Evolutionary conservation across 768 basidiomycete genomes (phyloP).

Genomic region (Podaxis sp.): DNA sequence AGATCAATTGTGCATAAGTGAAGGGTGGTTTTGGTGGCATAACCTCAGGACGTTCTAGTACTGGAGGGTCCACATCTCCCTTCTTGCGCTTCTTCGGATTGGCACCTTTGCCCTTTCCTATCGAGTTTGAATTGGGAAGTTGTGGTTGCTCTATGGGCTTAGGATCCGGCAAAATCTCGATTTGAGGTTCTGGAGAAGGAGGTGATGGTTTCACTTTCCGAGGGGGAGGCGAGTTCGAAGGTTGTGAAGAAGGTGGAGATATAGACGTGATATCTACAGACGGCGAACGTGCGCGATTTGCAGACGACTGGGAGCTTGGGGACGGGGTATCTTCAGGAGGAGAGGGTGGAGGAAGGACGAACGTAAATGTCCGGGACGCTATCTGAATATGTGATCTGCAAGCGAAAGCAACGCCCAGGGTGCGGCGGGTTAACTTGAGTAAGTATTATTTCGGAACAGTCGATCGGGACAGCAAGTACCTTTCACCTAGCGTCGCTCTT

Average conservation of each 20-base stretch:
- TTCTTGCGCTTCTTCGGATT: conserved; percentile 77
- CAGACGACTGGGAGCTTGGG: conserved; percentile 72
- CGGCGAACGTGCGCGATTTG: conserved; percentile 68
- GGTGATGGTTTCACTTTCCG: conserved; percentile 45
- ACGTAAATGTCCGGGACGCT: conserved; percentile 94
- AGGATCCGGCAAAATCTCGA: conserved; percentile 38
- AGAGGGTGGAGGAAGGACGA: conserved; percentile 88
- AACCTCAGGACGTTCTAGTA: conserved; percentile 60
- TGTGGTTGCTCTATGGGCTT: conserved; percentile 39
- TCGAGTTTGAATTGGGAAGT: conserved; percentile 63
- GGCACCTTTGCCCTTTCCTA: conserved; percentile 45
- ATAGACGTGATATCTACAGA: conserved; percentile 82
- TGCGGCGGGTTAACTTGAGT: not conserved
- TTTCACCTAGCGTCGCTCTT: conserved; percentile 79
- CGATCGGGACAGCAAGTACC: conserved; percentile 42
- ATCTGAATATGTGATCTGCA: conserved; percentile 93
- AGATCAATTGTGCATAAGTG: conserved; percentile 91
- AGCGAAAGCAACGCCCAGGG: conserved; percentile 17
- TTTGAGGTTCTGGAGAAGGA: conserved; percentile 39
- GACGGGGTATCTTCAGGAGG: conserved; percentile 79
- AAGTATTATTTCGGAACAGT: conserved; percentile 4
- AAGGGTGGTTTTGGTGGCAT: conserved; percentile 88
- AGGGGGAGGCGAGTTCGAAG: conserved; percentile 69
- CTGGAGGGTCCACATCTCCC: conserved; percentile 40
- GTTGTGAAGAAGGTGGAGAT: conserved; percentile 79